phyloP scores from a whole-genome alignment of 352 stramenopile genomes.

The Globisporangium recalcitrans region DNA sequence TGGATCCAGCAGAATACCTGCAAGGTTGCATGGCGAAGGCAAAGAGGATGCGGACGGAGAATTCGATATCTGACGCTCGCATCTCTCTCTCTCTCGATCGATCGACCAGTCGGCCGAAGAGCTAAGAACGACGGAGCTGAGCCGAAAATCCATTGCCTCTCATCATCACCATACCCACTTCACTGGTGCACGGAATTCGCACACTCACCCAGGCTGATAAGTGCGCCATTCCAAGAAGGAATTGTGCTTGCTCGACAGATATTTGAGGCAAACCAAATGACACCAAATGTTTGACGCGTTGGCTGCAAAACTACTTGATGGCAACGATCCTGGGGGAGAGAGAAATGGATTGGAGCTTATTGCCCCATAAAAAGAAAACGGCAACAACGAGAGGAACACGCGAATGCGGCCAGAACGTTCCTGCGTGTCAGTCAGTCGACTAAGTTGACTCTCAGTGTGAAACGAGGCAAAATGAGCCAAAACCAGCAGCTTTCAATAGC shows the following conservation, averaged over 20 bases:
- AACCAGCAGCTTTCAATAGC: not conserved
- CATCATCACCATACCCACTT: not conserved
- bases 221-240: not conserved
- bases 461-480: not conserved
- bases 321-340: not conserved
- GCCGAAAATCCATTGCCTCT: not conserved
- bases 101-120: too few species aligned
- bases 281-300: not conserved
- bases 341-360: not conserved
- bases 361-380: not conserved
- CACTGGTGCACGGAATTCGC: not conserved
- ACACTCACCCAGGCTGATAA: not conserved
- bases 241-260: not conserved
- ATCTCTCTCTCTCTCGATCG: not conserved
- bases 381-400: not conserved
- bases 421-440: not conserved
- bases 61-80: not conserved
- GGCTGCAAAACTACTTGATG: not conserved
- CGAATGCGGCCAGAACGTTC: not conserved
- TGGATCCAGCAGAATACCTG: not conserved
- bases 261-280: too few species aligned
- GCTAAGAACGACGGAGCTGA: not conserved
- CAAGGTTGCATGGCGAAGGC: not conserved
- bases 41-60: not conserved
- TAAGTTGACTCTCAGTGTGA: not conserved